Conservation (phyloP, 495 filamentous ascomycete genomes). For the Penicillium longicatenatum region DNA sequence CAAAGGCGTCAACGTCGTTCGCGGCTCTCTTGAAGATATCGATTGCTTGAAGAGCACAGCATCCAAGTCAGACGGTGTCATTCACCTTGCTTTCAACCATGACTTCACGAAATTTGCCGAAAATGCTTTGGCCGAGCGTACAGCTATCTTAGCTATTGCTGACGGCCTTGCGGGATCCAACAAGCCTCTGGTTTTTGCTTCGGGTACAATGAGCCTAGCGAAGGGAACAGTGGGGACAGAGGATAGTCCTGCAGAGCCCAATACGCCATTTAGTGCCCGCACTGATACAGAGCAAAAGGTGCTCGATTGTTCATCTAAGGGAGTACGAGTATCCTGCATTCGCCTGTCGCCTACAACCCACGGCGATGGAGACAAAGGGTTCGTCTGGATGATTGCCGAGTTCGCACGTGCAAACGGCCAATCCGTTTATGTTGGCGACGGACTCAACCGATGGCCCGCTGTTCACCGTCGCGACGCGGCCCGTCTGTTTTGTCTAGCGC, state of each 20-base stretch:
- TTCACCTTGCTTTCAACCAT: slow-evolving; percentile 50
- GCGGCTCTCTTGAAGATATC: slow-evolving; percentile 40
- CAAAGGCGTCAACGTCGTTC: slow-evolving; percentile 34
- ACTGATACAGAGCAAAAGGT: slow-evolving; percentile 31
- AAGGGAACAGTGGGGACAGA: slow-evolving; percentile 37
- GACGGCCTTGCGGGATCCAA: slow-evolving; percentile 33
- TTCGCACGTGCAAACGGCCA: slow-evolving; percentile 34
- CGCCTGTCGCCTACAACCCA: slow-evolving; percentile 48
- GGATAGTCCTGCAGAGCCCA: slow-evolving; percentile 22
- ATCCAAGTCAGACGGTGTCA: slow-evolving; percentile 39
- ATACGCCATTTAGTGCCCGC: slow-evolving; percentile 24
- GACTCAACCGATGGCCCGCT: slow-evolving; percentile 43
- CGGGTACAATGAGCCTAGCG: slow-evolving; percentile 39
- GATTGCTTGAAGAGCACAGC: slow-evolving; percentile 38
- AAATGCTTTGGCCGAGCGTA: slow-evolving; percentile 31
- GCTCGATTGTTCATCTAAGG: slow-evolving; percentile 27
- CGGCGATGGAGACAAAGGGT: slow-evolving; percentile 40
- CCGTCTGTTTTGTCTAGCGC: slow-evolving; percentile 37
- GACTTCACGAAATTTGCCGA: slow-evolving; percentile 41
- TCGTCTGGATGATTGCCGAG: slow-evolving; percentile 32
- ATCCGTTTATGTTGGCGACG: slow-evolving; percentile 45
- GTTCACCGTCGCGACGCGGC: slow-evolving; percentile 47
- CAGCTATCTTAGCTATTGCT: slow-evolving; percentile 41
- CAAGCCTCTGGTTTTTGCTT: slow-evolving; percentile 43
- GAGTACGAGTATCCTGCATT: slow-evolving; percentile 37